Evolutionary conservation across 2,329 filamentous ascomycete species (phyloP), one percentile per base, ranked within the genome.

Genomic region (Bipolaris cookei): DNA sequence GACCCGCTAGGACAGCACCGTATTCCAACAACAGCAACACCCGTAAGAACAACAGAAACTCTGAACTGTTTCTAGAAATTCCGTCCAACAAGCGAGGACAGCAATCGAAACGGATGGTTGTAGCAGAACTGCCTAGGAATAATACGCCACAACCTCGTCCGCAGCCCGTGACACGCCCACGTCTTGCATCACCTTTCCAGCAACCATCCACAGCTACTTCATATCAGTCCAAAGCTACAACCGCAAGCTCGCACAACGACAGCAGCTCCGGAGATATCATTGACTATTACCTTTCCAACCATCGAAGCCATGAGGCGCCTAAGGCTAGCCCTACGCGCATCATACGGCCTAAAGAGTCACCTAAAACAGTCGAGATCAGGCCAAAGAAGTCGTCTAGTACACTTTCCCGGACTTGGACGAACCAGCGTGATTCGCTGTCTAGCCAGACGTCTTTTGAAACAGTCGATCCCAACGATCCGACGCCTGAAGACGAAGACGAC

Each of bases 371-470:
- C 6, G 58, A 63, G 13, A 54, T 67, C 48, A 68, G 65, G 49
- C 43, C 67, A 11, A 73, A 73, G 56, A 53, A 57, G 18, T 71
- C 71, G 11, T 62, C 65, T 2, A 71, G 72, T 20, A 56, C 69
- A 1, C 20, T 57, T 35, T 73, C 71, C 8, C 65, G 66, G 37
- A 62, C 66, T 8, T 75, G 71, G 7, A 70, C 70, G 1, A 72
- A 66, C 32, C 59, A 65, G 18, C 71, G 73, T 20, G 73, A 76
- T 46, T 76, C 74, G 0, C 37, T 67, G 10, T 71, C 71, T 0
- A 74, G 70, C 1, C 76, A 79, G 16, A 82, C 80, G 2, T 79
- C 78, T 3, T 82, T 82, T 58, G 80, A 82, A 61, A 79, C 78
- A 28, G 74, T 69, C 3, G 78, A 78, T 58, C 68, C 73, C 3